Base-by-base conservation (phyloP, 1,284 basidiomycete genomes). In the Tilletia caries region DNA sequence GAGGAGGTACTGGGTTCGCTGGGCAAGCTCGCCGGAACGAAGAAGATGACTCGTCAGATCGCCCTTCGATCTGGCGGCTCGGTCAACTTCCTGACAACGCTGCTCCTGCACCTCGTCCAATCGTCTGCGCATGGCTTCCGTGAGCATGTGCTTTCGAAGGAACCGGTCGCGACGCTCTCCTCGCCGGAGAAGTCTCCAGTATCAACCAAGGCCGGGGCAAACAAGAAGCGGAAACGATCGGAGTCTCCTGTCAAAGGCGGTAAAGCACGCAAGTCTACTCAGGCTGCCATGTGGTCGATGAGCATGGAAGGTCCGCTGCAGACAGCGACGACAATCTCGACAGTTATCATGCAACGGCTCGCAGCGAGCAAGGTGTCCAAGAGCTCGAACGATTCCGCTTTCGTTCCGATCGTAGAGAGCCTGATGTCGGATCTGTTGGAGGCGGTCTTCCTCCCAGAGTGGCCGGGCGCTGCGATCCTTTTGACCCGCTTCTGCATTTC, bases 21-120 rank as follows among this genome's bases (percentile, higher is more conserved):
- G 64, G 93, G 92, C 75, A 93, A 92, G 82, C 86, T 96, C 8
- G 92, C 92, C 0, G 93, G 96, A 75, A 88, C 90, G 60, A 94
- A 92, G 79, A 90, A 91, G 79, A 91, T 91, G 73, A 90, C 91
- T 48, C 91, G 92, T 0, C 91, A 92, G 87, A 75, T 54, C 73
- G 85, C 85, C 32, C 76, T 87, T 1, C 76, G 83, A 0, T 85
- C 85, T 66, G 86, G 86, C 4, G 79, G 89, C 18, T 90, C 92
- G 0, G 96, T 98, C 71, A 89, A 93, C 71, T 94, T 93, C 1
- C 90, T 95, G 27, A 95, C 92, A 2, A 95, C 95, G 0, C 86
- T 98, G 1, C 86, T 98, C 6, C 86, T 98, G 25, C 95, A 98
- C 78, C 89, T 98, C n/a, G 90, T 98, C 0, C 95, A 98, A 80